phyloP scores from a whole-genome alignment of 208 protist genomes.

The Wallacemonas collosoma region DNA sequence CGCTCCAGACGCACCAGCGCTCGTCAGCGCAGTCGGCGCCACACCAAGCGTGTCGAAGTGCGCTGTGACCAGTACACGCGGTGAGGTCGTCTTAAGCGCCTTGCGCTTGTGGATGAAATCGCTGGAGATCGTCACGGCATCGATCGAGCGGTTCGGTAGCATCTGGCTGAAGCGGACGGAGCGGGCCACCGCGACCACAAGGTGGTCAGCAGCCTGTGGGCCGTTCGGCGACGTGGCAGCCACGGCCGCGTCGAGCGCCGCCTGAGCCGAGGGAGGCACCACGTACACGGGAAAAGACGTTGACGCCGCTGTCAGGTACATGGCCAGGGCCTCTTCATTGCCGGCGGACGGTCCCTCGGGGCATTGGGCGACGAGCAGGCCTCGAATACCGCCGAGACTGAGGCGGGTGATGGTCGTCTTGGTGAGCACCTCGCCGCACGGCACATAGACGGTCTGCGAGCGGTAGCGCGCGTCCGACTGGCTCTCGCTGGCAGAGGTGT shows the following conservation, averaged over 20 bases:
- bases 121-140: slow-evolving; percentile 33
- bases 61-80: slow-evolving; percentile 66
- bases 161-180: slow-evolving; percentile 26
- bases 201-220: slow-evolving; percentile 29
- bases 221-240: slow-evolving; percentile 12
- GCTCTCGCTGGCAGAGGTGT: slow-evolving; percentile 20
- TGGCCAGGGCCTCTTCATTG: slow-evolving; percentile 52
- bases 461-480: slow-evolving; percentile 22
- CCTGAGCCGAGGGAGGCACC: slow-evolving; percentile 15
- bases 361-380: slow-evolving; percentile 56
- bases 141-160: slow-evolving; percentile 44
- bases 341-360: slow-evolving; percentile 32
- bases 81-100: slow-evolving; percentile 18
- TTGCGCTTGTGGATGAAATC: slow-evolving; percentile 39
- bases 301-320: slow-evolving; percentile 25
- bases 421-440: slow-evolving; percentile 47
- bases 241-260: neutral
- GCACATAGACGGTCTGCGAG: slow-evolving; percentile 59
- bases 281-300: slow-evolving; percentile 64
- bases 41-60: slow-evolving; percentile 77
- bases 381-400: slow-evolving; percentile 28
- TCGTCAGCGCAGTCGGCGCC: slow-evolving; percentile 50
- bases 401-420: slow-evolving; percentile 37
- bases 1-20: slow-evolving; percentile 49
- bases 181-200: slow-evolving; percentile 55